phyloP scores from a whole-genome alignment of 83 land plant genomes.

The Isoetes engelmannii region DNA sequence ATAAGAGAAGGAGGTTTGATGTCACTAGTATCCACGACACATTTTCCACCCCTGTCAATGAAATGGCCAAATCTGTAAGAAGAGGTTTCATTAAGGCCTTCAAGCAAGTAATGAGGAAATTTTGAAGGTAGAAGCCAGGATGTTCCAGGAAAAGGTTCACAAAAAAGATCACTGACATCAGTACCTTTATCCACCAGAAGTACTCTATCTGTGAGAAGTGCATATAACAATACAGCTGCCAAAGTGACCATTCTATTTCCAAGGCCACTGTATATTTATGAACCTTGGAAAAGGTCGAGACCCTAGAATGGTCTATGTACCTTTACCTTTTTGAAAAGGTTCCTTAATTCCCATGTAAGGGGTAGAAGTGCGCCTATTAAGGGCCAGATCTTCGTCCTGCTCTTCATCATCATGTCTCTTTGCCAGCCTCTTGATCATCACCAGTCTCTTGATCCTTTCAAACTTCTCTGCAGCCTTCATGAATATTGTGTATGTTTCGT shows the following conservation, averaged over 20 bases:
- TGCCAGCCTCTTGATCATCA: too few species aligned
- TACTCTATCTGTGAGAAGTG: constrained; percentile 68
- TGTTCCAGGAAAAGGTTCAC: constrained; percentile 83
- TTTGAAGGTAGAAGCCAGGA: constrained; percentile 66
- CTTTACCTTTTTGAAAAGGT: too few species aligned
- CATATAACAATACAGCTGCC: constrained; percentile 68
- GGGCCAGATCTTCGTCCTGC: too few species aligned
- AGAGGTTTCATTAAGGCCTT: constrained; percentile 37
- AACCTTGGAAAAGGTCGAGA: too few species aligned
- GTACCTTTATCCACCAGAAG: constrained; percentile 54
- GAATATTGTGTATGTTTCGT: too few species aligned
- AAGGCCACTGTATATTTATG: constrained; percentile 69
- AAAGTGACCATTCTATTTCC: constrained; percentile 72
- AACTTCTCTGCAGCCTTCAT: too few species aligned
- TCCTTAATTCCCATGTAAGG: too few species aligned
- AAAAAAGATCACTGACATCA: constrained; percentile 61
- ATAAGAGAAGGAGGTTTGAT: constrained; percentile 13
- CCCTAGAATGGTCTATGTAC: too few species aligned
- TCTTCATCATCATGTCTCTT: too few species aligned
- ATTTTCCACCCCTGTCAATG: constrained; percentile 31
- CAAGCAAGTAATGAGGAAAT: constrained; percentile 38
- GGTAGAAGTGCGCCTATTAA: too few species aligned
- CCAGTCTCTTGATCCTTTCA: too few species aligned
- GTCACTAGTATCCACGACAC: not conserved
- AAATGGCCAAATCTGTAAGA: constrained; percentile 49